Base-by-base conservation (phyloP, 352 stramenopile species). In the Hyaloperonospora arabidopsidis region DNA sequence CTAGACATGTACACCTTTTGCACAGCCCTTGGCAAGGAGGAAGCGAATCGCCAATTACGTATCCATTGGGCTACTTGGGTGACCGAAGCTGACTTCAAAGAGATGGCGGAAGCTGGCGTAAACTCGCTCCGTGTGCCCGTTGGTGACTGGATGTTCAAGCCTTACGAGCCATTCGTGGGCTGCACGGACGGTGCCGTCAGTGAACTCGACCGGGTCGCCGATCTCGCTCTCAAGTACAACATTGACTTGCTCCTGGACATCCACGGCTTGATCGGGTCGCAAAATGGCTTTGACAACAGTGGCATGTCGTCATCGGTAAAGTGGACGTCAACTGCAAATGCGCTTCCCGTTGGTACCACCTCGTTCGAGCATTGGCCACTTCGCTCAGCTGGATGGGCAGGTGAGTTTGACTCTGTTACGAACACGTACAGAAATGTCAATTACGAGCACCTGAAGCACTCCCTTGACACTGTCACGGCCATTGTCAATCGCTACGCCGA, bases 211-310 rank as follows among this genome's bases (percentile, higher is more conserved):
- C 67, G 72, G 17, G 67, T 97, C 2, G 65, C 92, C 1, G 86
- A 95, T 60, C 82, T 92, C 61, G 76, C 75, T 6, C 59, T 78
- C 23, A 86, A 87, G 61, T 91, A 96, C 72, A 74, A 80, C 39
- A 82, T 97, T 13, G 68, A 77, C 17, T 69, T 96, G 5, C 60
- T 97, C 36, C 64, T 98, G 23, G 93, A 98, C 65, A 81, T 98
- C 35, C 93, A 98, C 72, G 84, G 86, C 5, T 64, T 92, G 45
- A 79, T 92, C 21, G 89, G 84, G 23, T 95, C 79, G 36, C 90
- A 97, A 70, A 98, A 98, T 68, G 93, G 93, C 23, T 97, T 97
- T 64, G 93, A 98, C 70, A 98, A 98, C 70, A 94, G 77, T 22
- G 93, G 93, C 11, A 76, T 84, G 53, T 70, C 84, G 29, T 70